Conservation (phyloP, 768 basidiomycete species). For the Leccinum subtestaceum region DNA sequence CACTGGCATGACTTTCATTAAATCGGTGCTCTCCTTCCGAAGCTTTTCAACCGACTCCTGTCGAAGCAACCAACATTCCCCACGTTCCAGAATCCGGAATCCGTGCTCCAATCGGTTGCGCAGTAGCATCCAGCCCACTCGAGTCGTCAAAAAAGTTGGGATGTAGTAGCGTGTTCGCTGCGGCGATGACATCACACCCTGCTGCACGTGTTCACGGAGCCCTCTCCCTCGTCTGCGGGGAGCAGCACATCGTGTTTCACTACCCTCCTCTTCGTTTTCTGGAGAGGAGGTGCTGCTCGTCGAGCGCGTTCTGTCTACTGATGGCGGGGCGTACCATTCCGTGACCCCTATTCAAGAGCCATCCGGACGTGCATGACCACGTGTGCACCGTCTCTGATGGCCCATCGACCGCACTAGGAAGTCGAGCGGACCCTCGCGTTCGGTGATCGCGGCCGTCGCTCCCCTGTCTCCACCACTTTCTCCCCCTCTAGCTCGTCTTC, state of each 20-base stretch:
- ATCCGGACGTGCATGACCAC: neutral
- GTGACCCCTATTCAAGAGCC: neutral
- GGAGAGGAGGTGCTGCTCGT: neutral
- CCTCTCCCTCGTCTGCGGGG: neutral
- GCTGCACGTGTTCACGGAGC: neutral
- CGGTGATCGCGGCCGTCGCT: neutral
- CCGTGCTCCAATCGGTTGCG: neutral
- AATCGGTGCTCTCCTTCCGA: neutral
- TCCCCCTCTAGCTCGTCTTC: neutral
- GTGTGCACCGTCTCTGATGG: neutral
- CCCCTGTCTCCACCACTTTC: neutral
- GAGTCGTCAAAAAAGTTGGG: constrained; percentile 9
- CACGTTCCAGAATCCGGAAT: neutral
- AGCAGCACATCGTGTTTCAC: neutral
- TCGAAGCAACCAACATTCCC: neutral
- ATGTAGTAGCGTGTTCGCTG: constrained; percentile 1
- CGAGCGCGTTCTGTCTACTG: neutral
- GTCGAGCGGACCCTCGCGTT: neutral
- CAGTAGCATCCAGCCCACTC: neutral
- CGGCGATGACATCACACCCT: constrained; percentile 3
- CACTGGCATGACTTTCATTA: constrained; percentile 2
- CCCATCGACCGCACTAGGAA: neutral
- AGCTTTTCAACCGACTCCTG: neutral
- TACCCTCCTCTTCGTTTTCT: neutral
- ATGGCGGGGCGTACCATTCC: neutral